Evolutionary conservation across 176 grass and related monocot genomes (phyloP), one percentile per base, ranked within the genome.

Genomic region (Bolboschoenus planiculmis): DNA sequence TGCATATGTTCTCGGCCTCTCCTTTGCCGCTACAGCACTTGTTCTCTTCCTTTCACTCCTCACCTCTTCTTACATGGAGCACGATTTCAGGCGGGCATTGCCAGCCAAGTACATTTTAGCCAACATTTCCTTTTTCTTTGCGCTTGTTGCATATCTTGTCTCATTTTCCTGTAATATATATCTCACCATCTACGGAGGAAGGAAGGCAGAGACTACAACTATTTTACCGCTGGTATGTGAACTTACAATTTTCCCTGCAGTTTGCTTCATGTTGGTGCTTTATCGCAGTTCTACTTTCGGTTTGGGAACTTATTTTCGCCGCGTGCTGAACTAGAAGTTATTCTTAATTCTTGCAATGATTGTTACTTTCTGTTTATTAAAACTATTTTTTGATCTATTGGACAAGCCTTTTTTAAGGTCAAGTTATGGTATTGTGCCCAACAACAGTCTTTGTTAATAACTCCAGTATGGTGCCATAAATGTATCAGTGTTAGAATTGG

Each of bases 1-100:
- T 60, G 44, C 86, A 10, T 87, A 87, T 35, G 86, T 79, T 59
- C 26, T 87, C 27, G 86, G 86, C 21, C 42, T 83, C 27, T 78
- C 70, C 3, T 78, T 72, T 51, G 81, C 86, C 14, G 23, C 86
- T 4, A 68, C 71, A 0, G 51, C 86, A 13, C 33, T 87, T 21
- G 81, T 87, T 10, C 71, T 78, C 9, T 87, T 87, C 57, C 35
- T 87, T 50, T 87, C 86, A n/a, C 30, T 87, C 15, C 2, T 83
- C 31, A 87, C 56, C 71, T 78, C 70, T 33, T 44, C 80, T 26
- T 87, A 87, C 86, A 84, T 66, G 26, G 68, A 83, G 81, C 30
- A 21, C 4, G 71, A 87, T 53, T 87, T 87, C 58, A 64, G 81
- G 26, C 68, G 56, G 26, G 35, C 58, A 10, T 8, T 84, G 20